phyloP scores from a whole-genome alignment of 768 basidiomycete genomes.

The Clathrus columnatus region DNA sequence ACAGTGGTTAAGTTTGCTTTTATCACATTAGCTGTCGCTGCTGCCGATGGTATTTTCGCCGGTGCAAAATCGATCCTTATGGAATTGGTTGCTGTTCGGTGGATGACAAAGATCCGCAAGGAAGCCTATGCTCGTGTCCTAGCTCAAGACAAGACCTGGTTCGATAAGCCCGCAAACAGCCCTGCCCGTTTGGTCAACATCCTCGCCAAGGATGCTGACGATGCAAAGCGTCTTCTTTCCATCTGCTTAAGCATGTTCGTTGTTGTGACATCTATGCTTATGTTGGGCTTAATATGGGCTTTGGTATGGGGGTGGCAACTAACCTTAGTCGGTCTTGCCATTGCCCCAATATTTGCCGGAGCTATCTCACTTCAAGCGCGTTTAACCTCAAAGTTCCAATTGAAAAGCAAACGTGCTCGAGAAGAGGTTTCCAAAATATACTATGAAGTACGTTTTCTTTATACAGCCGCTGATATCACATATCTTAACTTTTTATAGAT shows the following conservation, averaged over 20 bases:
- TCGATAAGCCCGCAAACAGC: conserved; percentile 59
- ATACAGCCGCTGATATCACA: background rate
- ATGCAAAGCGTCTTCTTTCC: conserved; percentile 69
- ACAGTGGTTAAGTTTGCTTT: conserved; percentile 64
- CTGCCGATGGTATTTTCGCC: conserved; percentile 64
- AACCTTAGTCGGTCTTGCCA: conserved; percentile 80
- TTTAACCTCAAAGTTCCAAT: conserved; percentile 64
- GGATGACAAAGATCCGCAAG: conserved; percentile 62
- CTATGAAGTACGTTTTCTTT: conserved; percentile 57
- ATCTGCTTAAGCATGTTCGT: conserved; percentile 61
- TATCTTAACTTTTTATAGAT: conserved; percentile 31
- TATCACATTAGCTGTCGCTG: conserved; percentile 65
- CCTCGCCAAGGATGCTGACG: conserved; percentile 84
- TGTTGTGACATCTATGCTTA: conserved; percentile 74
- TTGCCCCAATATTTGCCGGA: conserved; percentile 75
- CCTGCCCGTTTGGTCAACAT: conserved; percentile 58
- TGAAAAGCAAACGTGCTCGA: conserved; percentile 73
- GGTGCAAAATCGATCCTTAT: conserved; percentile 75
- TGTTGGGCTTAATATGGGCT: conserved; percentile 83
- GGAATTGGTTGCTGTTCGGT: conserved; percentile 63
- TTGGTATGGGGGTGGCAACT: conserved; percentile 85
- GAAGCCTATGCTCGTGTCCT: conserved; percentile 51
- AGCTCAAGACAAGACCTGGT: conserved; percentile 79
- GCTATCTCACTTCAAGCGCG: conserved; percentile 67
- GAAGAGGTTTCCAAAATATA: conserved; percentile 81